Evolutionary conservation across 2,329 filamentous ascomycete species (phyloP), one percentile per base, ranked within the genome.

Genomic region (Phialocephala subalpina): DNA sequence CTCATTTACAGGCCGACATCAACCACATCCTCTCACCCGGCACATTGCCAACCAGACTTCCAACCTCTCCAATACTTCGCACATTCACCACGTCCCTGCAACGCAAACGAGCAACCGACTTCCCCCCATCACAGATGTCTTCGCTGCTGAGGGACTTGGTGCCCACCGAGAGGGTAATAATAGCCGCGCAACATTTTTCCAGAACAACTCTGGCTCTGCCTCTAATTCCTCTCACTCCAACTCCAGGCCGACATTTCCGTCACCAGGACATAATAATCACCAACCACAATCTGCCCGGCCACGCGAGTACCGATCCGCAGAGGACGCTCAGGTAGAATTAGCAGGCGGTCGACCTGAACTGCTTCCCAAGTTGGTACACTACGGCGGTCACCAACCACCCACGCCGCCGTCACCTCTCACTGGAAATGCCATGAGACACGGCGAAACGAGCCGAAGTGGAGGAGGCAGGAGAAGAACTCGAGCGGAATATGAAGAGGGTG

Each of bases 101-200:
- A 91, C 87, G 64, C 95, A 97, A 80, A 97, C 94, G 1, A 90
- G 88, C 78, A 98, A 98, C 79, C 91, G 95, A 38, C 85, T 99
- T 57, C 96, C 96, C 1, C 95, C 96, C 2, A 96, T 99, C 65
- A 91, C 93, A 42, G 96, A 98, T 76, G 96, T 99, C 16, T 97
- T 99, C 75, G 93, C 92, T 29, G 82, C 84, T 20, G 92, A 97
- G 74, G 86, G 90, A 38, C 83, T 97, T 72, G 83, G 87, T 72
- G 79, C 87, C 71, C 83, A 90, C 80, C 81, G 87, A 74, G 80
- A 93, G 40, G 62, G 59, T 9, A 62, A 71, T 60, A 68, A 49
- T 9, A 67, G 66, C 47, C 58, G 70, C 42, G 42, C 64, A 2
- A 42, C 68, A n/a, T 70, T 71, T 58, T 72, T 72, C 58, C 72